phyloP scores from a whole-genome alignment of 2,329 filamentous ascomycete species.

The Emydomyces testavorans region DNA sequence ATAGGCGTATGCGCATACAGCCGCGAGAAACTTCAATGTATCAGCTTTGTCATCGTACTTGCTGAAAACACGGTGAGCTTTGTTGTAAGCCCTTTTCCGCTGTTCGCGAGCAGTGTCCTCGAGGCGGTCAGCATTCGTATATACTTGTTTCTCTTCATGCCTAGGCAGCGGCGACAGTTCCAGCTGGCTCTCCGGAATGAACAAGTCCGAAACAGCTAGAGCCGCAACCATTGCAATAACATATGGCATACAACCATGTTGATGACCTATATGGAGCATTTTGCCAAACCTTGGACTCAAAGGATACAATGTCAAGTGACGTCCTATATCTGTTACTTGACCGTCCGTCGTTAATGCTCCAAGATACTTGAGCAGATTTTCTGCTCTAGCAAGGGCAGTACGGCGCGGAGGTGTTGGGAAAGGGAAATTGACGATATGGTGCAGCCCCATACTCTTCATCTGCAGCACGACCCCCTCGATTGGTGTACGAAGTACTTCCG shows the following conservation, averaged over 20 bases:
- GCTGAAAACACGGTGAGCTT: constrained; percentile 66
- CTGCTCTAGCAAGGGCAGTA: constrained; percentile 64
- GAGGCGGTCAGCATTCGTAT: constrained; percentile 54
- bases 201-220: constrained; percentile 77
- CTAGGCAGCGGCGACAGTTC: constrained; percentile 46
- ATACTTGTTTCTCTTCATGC: constrained; percentile 36
- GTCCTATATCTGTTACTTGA: constrained; percentile 66
- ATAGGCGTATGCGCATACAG: constrained; percentile 75
- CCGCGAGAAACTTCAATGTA: constrained; percentile 79
- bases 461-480: constrained; percentile 88
- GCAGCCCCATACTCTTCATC: constrained; percentile 86
- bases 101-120: constrained; percentile 59
- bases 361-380: constrained; percentile 74
- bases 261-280: constrained; percentile 78
- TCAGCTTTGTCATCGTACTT: constrained; percentile 73
- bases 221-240: constrained; percentile 81
- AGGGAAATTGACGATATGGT: constrained; percentile 84
- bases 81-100: constrained; percentile 53
- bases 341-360: constrained; percentile 63
- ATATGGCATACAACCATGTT: constrained; percentile 70
- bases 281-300: constrained; percentile 82
- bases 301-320: constrained; percentile 77
- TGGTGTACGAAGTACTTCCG: constrained; percentile 80
- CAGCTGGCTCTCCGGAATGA: constrained; percentile 68
- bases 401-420: constrained; percentile 84